Conservation (phyloP, 148 eudicot species). For the Suaeda aralocaspica region DNA sequence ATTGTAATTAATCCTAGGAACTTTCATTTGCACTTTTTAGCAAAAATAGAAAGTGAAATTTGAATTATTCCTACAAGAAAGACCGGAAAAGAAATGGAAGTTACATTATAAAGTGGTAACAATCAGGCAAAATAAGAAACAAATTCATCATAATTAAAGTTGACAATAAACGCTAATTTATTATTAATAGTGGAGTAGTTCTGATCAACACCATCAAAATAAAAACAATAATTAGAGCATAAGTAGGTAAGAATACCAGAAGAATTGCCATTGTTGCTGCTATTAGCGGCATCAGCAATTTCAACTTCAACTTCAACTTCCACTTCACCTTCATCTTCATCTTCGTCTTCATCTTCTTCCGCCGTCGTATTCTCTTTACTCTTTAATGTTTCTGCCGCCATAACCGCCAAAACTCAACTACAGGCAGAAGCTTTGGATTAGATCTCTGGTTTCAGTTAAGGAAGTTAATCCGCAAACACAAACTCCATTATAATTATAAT, state of each 20-base stretch:
- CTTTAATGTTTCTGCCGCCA: conserved; percentile 22
- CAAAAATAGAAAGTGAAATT: no score
- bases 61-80: no score
- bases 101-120: neutral
- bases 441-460: neutral
- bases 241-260: conserved; percentile 22
- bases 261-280: conserved; percentile 14
- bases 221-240: neutral
- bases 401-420: neutral
- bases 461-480: neutral
- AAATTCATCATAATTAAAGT: no score
- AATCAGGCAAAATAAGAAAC: no score
- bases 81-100: neutral
- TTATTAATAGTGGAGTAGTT: no score
- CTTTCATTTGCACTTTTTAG: no score
- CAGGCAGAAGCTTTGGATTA: neutral
- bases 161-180: no score
- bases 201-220: neutral
- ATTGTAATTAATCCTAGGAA: no score
- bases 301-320: conserved; percentile 9
- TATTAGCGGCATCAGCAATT: conserved; percentile 3
- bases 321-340: conserved; percentile 5
- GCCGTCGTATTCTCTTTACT: conserved; percentile 8
- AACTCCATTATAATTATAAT: neutral
- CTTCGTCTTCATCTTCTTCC: conserved; percentile 9